A percentile compares a stretch with the other conserved stretches of the same genome.
These are phyloP conservation scores for Fusarium solani-melongenae DNA, from an alignment of 2,329 filamentous ascomycete genomes.

Conservation along the genomic window DNA sequence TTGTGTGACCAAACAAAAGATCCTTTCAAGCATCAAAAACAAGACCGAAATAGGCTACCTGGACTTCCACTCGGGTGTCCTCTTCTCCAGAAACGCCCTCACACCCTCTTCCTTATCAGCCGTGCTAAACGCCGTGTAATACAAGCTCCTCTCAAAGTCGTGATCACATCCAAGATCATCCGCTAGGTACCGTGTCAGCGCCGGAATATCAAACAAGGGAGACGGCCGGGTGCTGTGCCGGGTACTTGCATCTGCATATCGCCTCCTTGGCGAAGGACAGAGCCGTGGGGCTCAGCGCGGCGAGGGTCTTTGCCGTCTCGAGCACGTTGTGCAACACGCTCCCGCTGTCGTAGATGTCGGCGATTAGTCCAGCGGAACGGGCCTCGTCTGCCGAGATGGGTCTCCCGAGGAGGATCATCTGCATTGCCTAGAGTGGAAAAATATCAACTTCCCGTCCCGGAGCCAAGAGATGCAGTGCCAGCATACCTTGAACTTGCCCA, in stretches of 20 bases:
- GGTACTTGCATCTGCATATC: conserved; percentile 41
- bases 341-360: conserved; percentile 42
- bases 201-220: neutral
- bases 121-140: conserved; percentile 51
- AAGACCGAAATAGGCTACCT: neutral
- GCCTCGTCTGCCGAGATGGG: conserved; percentile 44
- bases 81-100: conserved; percentile 46
- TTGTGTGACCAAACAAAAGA: neutral
- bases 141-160: conserved; percentile 50
- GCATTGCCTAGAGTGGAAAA: conserved; percentile 43
- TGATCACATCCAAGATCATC: conserved; percentile 43
- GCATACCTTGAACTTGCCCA: conserved; percentile 54
- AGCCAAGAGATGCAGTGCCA: neutral
- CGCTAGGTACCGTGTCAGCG: conserved; percentile 22
- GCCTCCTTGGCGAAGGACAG: conserved; percentile 46
- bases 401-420: conserved; percentile 46
- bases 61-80: conserved; percentile 30
- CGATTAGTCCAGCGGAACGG: conserved; percentile 40
- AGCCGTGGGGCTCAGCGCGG: conserved; percentile 39
- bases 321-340: conserved; percentile 43
- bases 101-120: conserved; percentile 46
- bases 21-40: neutral
- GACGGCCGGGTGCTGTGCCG: neutral
- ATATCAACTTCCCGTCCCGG: neutral
- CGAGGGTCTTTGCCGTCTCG: conserved; percentile 39